Base-by-base conservation (phyloP, 805 yeast genomes). In the Myxozyma lipomycoides region DNA sequence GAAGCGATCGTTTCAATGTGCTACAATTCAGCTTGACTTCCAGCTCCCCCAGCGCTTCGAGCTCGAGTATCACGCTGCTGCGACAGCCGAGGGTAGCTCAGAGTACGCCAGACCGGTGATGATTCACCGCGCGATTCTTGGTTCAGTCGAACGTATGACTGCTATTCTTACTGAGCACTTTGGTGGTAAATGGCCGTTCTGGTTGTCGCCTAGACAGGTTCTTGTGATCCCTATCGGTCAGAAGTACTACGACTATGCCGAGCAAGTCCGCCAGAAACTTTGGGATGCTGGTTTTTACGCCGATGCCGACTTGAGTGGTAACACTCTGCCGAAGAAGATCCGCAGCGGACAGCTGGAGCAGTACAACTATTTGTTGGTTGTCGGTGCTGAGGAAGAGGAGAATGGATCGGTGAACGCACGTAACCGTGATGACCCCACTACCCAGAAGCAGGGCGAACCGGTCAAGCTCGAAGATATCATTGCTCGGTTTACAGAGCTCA, bases 181-280 rank as follows among this genome's bases (percentile, higher is more conserved):
- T 73, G 96, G 90, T 67, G 99, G 99, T 66, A 93, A 89, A 70
- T 93, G 99, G 99, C 99, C 99, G 66, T 87, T 93, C 79, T 93
- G 98, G 98, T 78, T 93, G 68, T 90, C 98, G n/a, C 99, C 99
- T 66, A 85, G 98, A 76, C 99, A 93, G 75, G 79, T 91, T 51
- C 76, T 91, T 63, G 95, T 93, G 64, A 93, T 93, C 26, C 98
- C 98, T 62, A 97, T 93, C 63, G 97, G 96, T 66, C 95, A 86
- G 59, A 88, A 86, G 71, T 91, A 84, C 76, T 82, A 77, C 65
- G 95, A 83, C 59, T 93, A 93, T 67, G 99, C 98, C 39, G 82
- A 84, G 70, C 74, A 80, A 62, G 85, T 93, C 59, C 82, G 83
- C 64, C 10, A 43, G 39, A 74, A 84, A 67, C 83, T 84, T 66